Evolutionary conservation across 2,329 filamentous ascomycete genomes (phyloP).

Genomic region (Pseudocercospora musae): DNA sequence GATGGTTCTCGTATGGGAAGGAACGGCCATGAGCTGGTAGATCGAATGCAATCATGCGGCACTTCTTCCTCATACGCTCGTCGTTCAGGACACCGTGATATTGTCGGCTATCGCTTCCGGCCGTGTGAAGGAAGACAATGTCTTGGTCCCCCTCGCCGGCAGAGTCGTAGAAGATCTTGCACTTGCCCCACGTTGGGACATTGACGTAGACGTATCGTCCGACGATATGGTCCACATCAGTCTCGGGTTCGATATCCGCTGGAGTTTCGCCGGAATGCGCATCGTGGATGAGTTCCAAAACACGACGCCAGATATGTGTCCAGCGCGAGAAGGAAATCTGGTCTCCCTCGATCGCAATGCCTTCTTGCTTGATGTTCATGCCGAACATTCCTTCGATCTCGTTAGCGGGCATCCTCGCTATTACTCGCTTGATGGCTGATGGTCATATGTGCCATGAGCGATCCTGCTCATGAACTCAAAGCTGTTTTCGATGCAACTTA

Average conservation of each 20-base stretch:
- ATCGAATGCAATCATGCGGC: slow-evolving; percentile 51
- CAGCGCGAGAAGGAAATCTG: slow-evolving; percentile 45
- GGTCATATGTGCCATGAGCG: not conserved
- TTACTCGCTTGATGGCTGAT: slow-evolving; percentile 18
- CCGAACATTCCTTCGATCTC: slow-evolving; percentile 35
- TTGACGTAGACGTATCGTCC: slow-evolving; percentile 49
- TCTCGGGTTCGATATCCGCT: slow-evolving; percentile 40
- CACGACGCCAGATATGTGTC: slow-evolving; percentile 48
- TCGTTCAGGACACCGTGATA: slow-evolving; percentile 55
- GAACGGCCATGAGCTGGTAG: slow-evolving; percentile 49
- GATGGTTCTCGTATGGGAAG: slow-evolving; percentile 43
- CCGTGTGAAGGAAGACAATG: slow-evolving; percentile 40
- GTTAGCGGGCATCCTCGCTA: slow-evolving; percentile 16
- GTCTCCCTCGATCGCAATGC: slow-evolving; percentile 48
- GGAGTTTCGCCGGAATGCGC: slow-evolving; percentile 45
- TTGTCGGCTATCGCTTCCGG: slow-evolving; percentile 47
- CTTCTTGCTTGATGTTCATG: slow-evolving; percentile 50
- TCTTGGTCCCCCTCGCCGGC: slow-evolving; percentile 47
- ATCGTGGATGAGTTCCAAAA: slow-evolving; percentile 49
- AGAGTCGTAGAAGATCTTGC: slow-evolving; percentile 51
- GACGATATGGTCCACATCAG: slow-evolving; percentile 44
- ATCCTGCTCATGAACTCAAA: not conserved
- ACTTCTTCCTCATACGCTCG: slow-evolving; percentile 44
- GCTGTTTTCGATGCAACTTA: slow-evolving; percentile 22
- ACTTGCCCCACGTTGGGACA: slow-evolving; percentile 47